These are phyloP conservation scores for Colletotrichum destructivum DNA, from an alignment of 2,329 filamentous ascomycete genomes.

Conservation along the genomic window DNA sequence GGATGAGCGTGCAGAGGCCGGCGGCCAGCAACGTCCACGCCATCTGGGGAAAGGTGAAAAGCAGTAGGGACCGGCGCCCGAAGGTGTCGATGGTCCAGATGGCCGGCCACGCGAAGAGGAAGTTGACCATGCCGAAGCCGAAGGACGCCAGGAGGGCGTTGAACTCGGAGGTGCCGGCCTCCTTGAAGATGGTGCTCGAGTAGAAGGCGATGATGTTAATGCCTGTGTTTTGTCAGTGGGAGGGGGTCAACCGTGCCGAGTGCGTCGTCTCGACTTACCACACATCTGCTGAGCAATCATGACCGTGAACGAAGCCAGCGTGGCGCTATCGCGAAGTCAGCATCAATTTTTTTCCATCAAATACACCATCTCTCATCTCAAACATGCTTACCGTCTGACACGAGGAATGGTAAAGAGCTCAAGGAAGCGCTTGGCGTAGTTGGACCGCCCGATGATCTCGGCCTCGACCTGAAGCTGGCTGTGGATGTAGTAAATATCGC, in stretches of 20 bases:
- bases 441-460: constrained; percentile 50
- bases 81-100: constrained; percentile 78
- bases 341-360: background rate
- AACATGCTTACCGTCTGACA: constrained; percentile 55
- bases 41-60: constrained; percentile 79
- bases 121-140: constrained; percentile 70
- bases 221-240: constrained; percentile 33
- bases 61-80: constrained; percentile 72
- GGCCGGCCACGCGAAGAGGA: constrained; percentile 76
- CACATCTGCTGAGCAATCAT: constrained; percentile 79
- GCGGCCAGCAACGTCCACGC: constrained; percentile 69
- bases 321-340: constrained; percentile 61
- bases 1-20: constrained; percentile 56
- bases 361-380: background rate
- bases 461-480: constrained; percentile 52
- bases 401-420: constrained; percentile 73
- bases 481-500: constrained; percentile 75
- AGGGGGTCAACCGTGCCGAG: background rate
- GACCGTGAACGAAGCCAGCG: constrained; percentile 76
- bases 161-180: constrained; percentile 53
- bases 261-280: constrained; percentile 53
- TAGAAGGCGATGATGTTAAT: constrained; percentile 67
- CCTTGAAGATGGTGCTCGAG: constrained; percentile 61
- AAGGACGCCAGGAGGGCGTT: constrained; percentile 66
- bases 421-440: constrained; percentile 64